A percentile compares a stretch with the other conserved stretches of the same genome.
phyloP scores from a whole-genome alignment of 2,329 filamentous ascomycete genomes.

The Exutisphaerella laricina region DNA sequence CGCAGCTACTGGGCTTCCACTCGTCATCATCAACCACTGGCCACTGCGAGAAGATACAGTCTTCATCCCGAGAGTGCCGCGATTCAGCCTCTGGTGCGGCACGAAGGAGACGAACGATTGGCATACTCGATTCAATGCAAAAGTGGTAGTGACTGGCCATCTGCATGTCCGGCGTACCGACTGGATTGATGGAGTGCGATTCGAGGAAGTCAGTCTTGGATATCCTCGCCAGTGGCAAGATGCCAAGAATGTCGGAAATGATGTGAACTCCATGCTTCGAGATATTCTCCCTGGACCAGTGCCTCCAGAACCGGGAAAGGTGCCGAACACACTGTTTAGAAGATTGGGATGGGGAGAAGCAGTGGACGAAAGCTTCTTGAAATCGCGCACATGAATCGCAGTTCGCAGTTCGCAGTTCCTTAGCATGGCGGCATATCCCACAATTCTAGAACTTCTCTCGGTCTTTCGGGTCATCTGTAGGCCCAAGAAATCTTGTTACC shows the following conservation, averaged over 20 bases:
- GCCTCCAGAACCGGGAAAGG: constrained; percentile 28
- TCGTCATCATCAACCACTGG: constrained; percentile 45
- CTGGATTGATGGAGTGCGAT: constrained; percentile 43
- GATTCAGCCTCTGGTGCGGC: constrained; percentile 45
- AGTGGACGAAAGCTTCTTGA: neutral
- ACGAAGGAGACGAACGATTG: constrained; percentile 45
- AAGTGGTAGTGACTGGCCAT: constrained; percentile 44
- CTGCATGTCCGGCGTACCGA: constrained; percentile 44
- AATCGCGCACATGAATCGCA: no score
- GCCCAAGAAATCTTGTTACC: no score
- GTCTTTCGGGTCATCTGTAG: no score
- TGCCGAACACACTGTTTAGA: constrained; percentile 25
- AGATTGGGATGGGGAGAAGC: constrained; percentile 12
- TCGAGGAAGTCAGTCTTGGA: constrained; percentile 45
- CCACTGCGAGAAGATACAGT: constrained; percentile 43
- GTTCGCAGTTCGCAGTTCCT: neutral
- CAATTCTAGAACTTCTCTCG: no score
- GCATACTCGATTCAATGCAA: constrained; percentile 43
- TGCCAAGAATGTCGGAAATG: constrained; percentile 38
- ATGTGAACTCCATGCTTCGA: constrained; percentile 42
- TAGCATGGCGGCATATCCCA: neutral
- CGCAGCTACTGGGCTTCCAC: constrained; percentile 27
- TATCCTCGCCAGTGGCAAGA: constrained; percentile 46
- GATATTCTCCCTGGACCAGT: constrained; percentile 43
- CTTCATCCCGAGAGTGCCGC: constrained; percentile 38